phyloP scores from a whole-genome alignment of 306 rosid species.

The Medicago lupulina region DNA sequence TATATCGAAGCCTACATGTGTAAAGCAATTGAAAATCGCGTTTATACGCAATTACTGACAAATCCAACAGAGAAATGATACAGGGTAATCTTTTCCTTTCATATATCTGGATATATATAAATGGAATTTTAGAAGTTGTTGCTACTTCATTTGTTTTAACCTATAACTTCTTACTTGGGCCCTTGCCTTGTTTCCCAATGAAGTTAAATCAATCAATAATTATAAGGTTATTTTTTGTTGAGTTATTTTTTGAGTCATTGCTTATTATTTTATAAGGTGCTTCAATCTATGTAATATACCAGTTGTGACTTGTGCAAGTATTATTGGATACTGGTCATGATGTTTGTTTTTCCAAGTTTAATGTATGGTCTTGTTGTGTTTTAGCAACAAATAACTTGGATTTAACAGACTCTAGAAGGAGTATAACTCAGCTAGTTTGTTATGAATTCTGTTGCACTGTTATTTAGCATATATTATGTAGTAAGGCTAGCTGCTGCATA shows the following conservation, averaged over 20 bases:
- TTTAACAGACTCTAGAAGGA: not conserved
- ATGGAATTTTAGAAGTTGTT: conserved; percentile 31
- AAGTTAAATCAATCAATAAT: conserved; percentile 95
- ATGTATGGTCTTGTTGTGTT: not conserved
- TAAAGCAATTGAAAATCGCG: conserved; percentile 74
- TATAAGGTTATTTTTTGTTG: conserved; percentile 66
- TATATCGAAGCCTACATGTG: conserved; percentile 80
- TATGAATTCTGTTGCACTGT: not conserved
- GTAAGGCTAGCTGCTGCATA: not conserved
- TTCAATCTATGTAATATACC: conserved; percentile 20
- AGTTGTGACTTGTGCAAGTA: conserved; percentile 8
- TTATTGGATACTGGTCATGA: not conserved
- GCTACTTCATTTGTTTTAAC: conserved; percentile 36
- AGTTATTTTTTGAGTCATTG: conserved; percentile 15
- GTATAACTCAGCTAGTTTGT: not conserved
- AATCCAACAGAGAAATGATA: conserved; percentile 86
- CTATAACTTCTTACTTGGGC: conserved; percentile 36
- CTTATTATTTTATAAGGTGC: conserved; percentile 1
- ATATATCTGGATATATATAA: not conserved
- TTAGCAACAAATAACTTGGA: not conserved
- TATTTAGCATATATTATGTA: not conserved
- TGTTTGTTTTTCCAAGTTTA: conserved; percentile 5
- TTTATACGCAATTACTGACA: conserved; percentile 88
- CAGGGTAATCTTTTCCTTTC: conserved; percentile 57
- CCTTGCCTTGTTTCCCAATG: conserved; percentile 61